These are phyloP conservation scores for Vanderwaltozyma polyspora DNA, from an alignment of 805 yeast species.

Conservation along the genomic window DNA sequence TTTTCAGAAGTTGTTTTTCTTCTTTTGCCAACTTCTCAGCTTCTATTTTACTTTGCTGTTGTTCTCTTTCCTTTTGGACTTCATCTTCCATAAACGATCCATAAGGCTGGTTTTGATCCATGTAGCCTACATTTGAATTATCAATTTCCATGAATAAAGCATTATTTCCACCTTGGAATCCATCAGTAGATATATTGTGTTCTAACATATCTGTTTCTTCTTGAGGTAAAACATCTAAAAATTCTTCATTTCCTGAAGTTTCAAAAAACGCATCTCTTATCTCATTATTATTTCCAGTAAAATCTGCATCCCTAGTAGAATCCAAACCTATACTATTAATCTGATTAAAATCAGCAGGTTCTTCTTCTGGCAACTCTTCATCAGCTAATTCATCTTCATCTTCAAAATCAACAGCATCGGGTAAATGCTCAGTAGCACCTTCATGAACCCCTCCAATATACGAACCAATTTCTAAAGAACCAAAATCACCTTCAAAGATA, in stretches of 20 bases:
- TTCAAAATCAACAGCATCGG: slow-evolving; percentile 86
- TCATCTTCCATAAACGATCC: slow-evolving; percentile 12
- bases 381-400: slow-evolving; percentile 93
- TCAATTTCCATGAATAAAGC: slow-evolving; percentile 26
- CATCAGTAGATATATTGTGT: slow-evolving; percentile 5
- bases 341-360: slow-evolving; percentile 16
- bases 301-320: background rate
- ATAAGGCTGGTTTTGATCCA: slow-evolving; percentile 14
- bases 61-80: slow-evolving; percentile 7
- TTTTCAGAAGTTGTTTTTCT: slow-evolving; percentile 30
- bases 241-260: slow-evolving; percentile 4
- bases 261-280: slow-evolving; percentile 3
- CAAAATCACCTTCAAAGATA: slow-evolving; percentile 29
- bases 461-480: slow-evolving; percentile 25
- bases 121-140: slow-evolving; percentile 7
- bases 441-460: slow-evolving; percentile 14
- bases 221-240: slow-evolving; percentile 3
- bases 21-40: slow-evolving; percentile 19
- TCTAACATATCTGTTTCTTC: slow-evolving; percentile 3
- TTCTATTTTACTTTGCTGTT: slow-evolving; percentile 6
- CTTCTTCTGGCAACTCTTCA: slow-evolving; percentile 39
- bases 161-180: slow-evolving; percentile 19
- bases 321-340: slow-evolving; percentile 5
- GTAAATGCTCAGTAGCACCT: slow-evolving; percentile 63
- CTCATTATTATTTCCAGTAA: background rate